phyloP scores from a whole-genome alignment of 192 early-diverging fungal species.

The Podila horticola region DNA sequence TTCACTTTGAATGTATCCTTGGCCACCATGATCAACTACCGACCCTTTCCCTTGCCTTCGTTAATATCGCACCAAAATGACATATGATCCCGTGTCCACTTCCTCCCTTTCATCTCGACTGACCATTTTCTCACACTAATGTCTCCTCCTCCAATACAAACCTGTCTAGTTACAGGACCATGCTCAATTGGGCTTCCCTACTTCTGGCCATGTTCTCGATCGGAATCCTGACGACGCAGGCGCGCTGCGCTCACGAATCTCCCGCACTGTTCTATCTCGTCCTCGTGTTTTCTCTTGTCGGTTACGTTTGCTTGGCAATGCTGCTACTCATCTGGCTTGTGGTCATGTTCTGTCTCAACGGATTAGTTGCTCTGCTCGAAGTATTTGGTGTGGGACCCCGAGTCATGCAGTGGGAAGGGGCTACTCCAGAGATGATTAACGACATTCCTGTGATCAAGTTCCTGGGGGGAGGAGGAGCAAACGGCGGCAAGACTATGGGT shows the following conservation, averaged over 20 bases:
- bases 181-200: constrained; percentile 48
- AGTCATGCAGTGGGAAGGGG: constrained; percentile 51
- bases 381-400: constrained; percentile 41
- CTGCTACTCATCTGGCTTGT: constrained; percentile 37
- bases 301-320: constrained; percentile 26
- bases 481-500: neutral
- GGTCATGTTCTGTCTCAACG: constrained; percentile 46
- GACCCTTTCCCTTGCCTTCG: no score
- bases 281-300: constrained; percentile 25
- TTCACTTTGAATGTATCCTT: no score
- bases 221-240: constrained; percentile 32
- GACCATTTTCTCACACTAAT: neutral
- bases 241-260: constrained; percentile 15
- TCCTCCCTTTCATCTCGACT: no score
- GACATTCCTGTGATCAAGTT: constrained; percentile 36
- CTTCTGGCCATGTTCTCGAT: constrained; percentile 32
- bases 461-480: neutral
- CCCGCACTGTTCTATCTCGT: constrained; percentile 44
- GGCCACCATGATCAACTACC: no score
- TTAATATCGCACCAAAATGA: no score
- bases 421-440: constrained; percentile 38
- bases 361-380: constrained; percentile 28
- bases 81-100: no score
- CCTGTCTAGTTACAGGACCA: constrained; percentile 34
- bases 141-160: neutral